Base-by-base conservation (phyloP, 148 eudicot genomes). In the Limonium bicolor region DNA sequence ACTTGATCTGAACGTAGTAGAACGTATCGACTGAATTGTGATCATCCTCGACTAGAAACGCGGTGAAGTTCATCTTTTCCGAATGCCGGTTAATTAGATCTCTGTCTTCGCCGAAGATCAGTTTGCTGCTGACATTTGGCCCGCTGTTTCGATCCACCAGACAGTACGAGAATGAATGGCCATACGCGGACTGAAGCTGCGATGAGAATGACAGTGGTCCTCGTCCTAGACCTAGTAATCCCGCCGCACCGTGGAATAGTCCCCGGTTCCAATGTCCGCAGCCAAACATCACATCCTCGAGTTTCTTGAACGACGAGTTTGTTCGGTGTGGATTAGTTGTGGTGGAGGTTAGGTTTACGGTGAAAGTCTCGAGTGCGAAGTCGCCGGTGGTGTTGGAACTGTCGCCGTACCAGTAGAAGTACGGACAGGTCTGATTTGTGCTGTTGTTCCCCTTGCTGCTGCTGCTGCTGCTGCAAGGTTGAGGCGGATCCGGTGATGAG, bases 181-280 rank as follows among this genome's bases (percentile, higher is more conserved):
- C 99, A 23, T 90, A 90, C 7, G 71, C 21, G 0, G 93, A 64
- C 36, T 78, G 81, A 5, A 90, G 56, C 51, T 90, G 99, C 16
- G 99, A 78, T 7, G 99, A 57, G 41, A 90, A 90, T 9, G 99
- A 90, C 8, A 90, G 59, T 0, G 99, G 95, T 3, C 99, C 99
- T 52, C 84, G 62, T 27, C 99, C 99, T 2, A 90, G 85, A 0
- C 99, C 99, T 12, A 90, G 46, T 25, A 90, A 27, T 1, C 99
- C 99, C 0, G 93, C 85, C n/a, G 99, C 95, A 19, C 99, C 99
- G 54, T 85, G 95, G 51, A 90, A 90, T 3, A 85, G 67, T 2
- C 99, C 99, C 5, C 95, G 69, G 34, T 90, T 90, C 99, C 95
- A 90, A 59, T 90, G 99, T 3, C 99, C 99, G 44, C 94, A 78